phyloP scores from a whole-genome alignment of 2,329 filamentous ascomycete species.

The Exophiala sp. region DNA sequence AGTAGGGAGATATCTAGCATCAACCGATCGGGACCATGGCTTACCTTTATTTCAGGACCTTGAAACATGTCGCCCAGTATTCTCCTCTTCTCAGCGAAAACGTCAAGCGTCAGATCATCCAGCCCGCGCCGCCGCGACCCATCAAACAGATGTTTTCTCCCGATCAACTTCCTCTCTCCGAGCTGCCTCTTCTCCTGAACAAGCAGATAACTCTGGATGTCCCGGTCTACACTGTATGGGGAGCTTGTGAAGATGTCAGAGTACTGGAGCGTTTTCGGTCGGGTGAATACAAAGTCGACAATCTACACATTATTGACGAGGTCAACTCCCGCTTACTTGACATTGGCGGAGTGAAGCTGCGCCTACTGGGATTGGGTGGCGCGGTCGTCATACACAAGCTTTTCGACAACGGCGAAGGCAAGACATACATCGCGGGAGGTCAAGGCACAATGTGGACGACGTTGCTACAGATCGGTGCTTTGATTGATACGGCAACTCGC shows the following conservation, averaged over 20 bases:
- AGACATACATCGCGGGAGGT: constrained; percentile 95
- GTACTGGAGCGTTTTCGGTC: constrained; percentile 97
- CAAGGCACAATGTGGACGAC: constrained; percentile 99
- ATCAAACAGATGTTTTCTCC: constrained; percentile 81
- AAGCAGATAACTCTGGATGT: constrained; percentile 88
- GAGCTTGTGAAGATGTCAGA: constrained; percentile 94
- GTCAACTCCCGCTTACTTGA: constrained; percentile 92
- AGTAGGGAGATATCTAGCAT: constrained; percentile 54
- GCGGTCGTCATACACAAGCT: constrained; percentile 99
- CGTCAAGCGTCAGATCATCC: constrained; percentile 61
- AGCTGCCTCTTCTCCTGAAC: constrained; percentile 80
- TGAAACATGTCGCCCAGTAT: constrained; percentile 98
- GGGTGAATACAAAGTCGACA: constrained; percentile 94
- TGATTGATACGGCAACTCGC: constrained; percentile 94
- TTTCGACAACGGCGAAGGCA: constrained; percentile 95
- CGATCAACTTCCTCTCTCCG: constrained; percentile 81
- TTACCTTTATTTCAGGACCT: constrained; percentile 56
- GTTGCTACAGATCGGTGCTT: constrained; percentile 91
- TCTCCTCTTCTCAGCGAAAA: constrained; percentile 84
- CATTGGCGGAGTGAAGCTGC: constrained; percentile 90
- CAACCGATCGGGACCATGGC: constrained; percentile 1
- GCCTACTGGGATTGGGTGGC: constrained; percentile 85
- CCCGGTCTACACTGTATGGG: constrained; percentile 98
- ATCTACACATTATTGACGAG: constrained; percentile 97
- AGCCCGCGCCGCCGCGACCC: constrained; percentile 54